These are phyloP conservation scores for Daucus carota DNA, from an alignment of 129 eudicot species.

Conservation along the genomic window DNA sequence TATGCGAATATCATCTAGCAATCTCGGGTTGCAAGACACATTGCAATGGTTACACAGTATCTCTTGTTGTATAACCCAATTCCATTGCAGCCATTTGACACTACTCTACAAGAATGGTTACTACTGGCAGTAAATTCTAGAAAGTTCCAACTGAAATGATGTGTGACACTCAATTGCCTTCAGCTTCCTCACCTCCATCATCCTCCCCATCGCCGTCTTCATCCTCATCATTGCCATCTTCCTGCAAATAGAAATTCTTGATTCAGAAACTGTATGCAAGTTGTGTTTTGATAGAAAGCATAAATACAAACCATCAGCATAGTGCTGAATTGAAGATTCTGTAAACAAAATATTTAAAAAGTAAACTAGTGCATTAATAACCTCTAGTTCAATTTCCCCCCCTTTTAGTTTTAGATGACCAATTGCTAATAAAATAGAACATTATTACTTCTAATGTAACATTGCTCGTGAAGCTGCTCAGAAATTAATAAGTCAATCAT, in stretches of 20 bases:
- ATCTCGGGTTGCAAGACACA: background rate
- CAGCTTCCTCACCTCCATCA: constrained; percentile 31
- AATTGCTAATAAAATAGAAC: background rate
- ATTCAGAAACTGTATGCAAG: background rate
- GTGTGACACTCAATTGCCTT: constrained; percentile 13
- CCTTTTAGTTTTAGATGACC: background rate
- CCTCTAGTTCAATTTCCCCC: background rate
- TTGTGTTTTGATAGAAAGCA: background rate
- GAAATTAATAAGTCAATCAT: background rate
- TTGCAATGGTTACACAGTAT: background rate
- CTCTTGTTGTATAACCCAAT: constrained; percentile 9
- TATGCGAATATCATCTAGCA: background rate
- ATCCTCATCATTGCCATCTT: constrained; percentile 45
- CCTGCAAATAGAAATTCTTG: constrained; percentile 24
- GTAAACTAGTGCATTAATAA: background rate
- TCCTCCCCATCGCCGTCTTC: constrained; percentile 29
- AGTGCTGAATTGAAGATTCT: background rate
- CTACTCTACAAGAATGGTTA: constrained; percentile 28
- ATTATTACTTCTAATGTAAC: background rate
- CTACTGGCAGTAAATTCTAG: background rate
- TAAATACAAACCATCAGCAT: background rate
- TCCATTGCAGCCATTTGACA: constrained; percentile 11
- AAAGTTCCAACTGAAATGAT: background rate
- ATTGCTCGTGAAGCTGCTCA: background rate
- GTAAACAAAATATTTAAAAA: background rate